Percentiles rank a stretch among this genome's conserved stretches.
These are phyloP conservation scores for Fabrea salina DNA, from an alignment of 169 alveolate species.

Conservation along the genomic window DNA sequence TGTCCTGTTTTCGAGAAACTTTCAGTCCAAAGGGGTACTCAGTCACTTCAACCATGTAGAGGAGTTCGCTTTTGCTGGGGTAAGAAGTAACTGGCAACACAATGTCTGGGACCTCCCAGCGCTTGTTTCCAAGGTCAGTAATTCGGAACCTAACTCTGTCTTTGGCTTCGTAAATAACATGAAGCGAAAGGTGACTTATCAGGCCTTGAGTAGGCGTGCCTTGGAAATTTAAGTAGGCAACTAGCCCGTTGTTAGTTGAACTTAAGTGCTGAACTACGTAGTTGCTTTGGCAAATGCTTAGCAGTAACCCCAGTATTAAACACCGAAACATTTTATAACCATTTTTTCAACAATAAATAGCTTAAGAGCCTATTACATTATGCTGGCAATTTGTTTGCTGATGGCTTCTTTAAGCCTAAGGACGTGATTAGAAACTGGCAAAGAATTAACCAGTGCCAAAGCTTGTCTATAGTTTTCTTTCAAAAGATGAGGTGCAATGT, in stretches of 20 bases:
- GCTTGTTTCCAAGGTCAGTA: neutral
- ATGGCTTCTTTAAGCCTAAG: conserved; percentile 8
- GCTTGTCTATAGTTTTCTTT: conserved; percentile 10
- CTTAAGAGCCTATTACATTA: no score
- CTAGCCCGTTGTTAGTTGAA: no score
- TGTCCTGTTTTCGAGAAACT: neutral
- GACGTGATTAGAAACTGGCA: conserved; percentile 12
- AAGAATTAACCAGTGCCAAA: neutral
- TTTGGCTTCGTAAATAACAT: neutral
- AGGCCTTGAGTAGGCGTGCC: neutral
- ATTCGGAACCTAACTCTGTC: neutral
- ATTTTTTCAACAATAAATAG: no score
- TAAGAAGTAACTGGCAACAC: neutral
- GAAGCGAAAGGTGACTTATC: neutral
- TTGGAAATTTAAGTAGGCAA: neutral
- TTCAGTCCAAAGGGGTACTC: conserved; percentile 9
- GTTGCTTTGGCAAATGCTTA: no score
- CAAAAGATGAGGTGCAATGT: neutral
- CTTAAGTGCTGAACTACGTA: no score
- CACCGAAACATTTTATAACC: no score
- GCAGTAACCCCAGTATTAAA: no score
- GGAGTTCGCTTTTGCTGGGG: neutral
- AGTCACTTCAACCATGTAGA: neutral
- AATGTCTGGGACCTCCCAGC: conserved; percentile 28
- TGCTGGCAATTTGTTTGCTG: conserved; percentile 2